These are phyloP conservation scores for Rhodamnia rubescens DNA, from an alignment of 345 rosid genomes.

Conservation along the genomic window DNA sequence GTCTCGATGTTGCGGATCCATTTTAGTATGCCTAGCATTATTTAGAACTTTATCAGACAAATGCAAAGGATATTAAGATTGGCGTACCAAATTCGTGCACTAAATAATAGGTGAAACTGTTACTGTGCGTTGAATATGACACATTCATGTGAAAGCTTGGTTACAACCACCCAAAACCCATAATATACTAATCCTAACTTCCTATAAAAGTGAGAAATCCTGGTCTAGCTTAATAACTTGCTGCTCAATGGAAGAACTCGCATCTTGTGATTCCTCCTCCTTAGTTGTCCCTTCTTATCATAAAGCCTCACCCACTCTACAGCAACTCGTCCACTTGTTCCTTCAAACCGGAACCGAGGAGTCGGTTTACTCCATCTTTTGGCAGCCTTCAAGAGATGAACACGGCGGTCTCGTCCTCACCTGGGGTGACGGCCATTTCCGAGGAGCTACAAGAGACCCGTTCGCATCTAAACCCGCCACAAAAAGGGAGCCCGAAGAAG, in stretches of 20 bases:
- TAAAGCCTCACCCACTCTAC: background rate
- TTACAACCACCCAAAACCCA: background rate
- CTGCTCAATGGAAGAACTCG: background rate
- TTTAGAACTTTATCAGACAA: background rate
- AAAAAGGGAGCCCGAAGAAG: background rate
- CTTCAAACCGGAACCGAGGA: constrained; percentile 1
- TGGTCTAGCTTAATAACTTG: background rate
- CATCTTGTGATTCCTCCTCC: background rate
- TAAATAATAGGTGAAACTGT: background rate
- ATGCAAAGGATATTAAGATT: background rate
- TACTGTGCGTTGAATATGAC: background rate
- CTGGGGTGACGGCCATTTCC: constrained; percentile 1
- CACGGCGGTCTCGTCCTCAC: constrained; percentile 3
- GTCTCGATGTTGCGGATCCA: background rate
- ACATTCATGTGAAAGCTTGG: background rate
- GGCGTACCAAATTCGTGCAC: background rate
- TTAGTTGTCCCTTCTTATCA: background rate
- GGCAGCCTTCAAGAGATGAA: constrained; percentile 2
- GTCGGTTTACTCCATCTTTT: constrained; percentile 18
- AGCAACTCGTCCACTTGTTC: constrained; percentile 8
- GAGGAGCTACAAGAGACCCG: background rate
- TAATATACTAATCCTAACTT: background rate
- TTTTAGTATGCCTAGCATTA: background rate
- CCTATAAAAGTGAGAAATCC: background rate
- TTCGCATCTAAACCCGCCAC: background rate